Evolutionary conservation across 73 alveolate genomes (phyloP).

Genomic region (Halteria grandinella): DNA sequence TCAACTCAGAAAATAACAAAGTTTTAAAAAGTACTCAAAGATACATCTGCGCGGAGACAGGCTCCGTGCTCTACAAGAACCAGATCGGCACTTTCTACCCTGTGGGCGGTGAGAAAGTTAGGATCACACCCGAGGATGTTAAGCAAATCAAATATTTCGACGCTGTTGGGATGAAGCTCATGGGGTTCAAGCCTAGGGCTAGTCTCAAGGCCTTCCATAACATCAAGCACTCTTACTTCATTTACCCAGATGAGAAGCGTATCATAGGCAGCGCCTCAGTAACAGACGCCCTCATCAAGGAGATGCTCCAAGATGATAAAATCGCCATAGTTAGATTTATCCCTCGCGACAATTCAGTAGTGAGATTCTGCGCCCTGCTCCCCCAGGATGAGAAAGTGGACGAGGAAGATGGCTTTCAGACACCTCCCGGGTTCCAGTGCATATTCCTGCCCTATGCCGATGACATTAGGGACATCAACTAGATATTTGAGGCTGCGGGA

Average conservation of each 20-base stretch:
- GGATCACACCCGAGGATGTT: constrained; percentile 88
- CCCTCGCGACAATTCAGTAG: constrained; percentile 91
- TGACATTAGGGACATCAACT: constrained; percentile 78
- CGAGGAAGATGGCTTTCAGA: constrained; percentile 72
- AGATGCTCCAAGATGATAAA: constrained; percentile 88
- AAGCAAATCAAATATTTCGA: constrained; percentile 90
- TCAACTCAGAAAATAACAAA: constrained; percentile 89
- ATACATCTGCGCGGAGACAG: constrained; percentile 91
- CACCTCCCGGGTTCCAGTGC: constrained; percentile 87
- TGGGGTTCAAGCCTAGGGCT: constrained; percentile 93
- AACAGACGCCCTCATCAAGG: constrained; percentile 90
- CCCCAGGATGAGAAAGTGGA: constrained; percentile 85
- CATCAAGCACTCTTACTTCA: constrained; percentile 91
- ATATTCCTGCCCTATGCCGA: constrained; percentile 89
- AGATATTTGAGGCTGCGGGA: constrained; percentile 55
- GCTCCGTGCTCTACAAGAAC: constrained; percentile 89
- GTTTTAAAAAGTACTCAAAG: constrained; percentile 79
- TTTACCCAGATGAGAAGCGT: constrained; percentile 96
- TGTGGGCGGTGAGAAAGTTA: constrained; percentile 93
- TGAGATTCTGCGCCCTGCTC: constrained; percentile 93
- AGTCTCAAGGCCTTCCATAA: constrained; percentile 93
- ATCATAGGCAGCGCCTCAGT: constrained; percentile 91
- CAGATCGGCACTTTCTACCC: constrained; percentile 91
- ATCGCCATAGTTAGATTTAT: constrained; percentile 95
- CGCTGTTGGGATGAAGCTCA: constrained; percentile 92